Evolutionary conservation across 2,329 filamentous ascomycete genomes (phyloP).

Genomic region (Fusarium clavum): DNA sequence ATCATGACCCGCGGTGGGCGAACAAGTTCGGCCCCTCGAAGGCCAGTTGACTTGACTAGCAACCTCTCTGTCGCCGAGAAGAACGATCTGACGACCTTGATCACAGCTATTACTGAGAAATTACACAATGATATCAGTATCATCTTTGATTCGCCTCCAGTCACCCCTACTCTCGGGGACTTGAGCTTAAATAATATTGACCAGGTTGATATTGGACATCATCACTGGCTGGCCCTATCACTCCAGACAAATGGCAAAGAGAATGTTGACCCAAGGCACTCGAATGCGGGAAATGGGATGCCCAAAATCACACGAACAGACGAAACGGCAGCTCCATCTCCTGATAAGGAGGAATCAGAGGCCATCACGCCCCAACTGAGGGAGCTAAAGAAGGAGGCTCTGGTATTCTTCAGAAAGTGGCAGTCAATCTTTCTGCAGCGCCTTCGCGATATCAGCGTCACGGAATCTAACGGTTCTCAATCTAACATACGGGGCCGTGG

Average conservation of each 20-base stretch:
- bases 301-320: slow-evolving; percentile 24
- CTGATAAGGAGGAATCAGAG: slow-evolving; percentile 50
- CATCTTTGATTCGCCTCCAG: slow-evolving; percentile 62
- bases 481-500: slow-evolving; percentile 51
- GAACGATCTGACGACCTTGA: slow-evolving; percentile 63
- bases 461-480: slow-evolving; percentile 51
- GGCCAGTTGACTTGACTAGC: slow-evolving; percentile 64
- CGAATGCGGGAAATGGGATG: slow-evolving; percentile 12
- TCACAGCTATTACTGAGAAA: slow-evolving; percentile 64
- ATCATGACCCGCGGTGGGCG: slow-evolving; percentile 57
- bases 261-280: slow-evolving; percentile 13
- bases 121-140: slow-evolving; percentile 65
- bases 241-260: slow-evolving; percentile 48
- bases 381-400: slow-evolving; percentile 75
- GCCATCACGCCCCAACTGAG: slow-evolving; percentile 61
- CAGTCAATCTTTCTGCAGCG: slow-evolving; percentile 75
- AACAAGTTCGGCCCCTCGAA: slow-evolving; percentile 52
- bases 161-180: slow-evolving; percentile 48
- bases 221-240: slow-evolving; percentile 53
- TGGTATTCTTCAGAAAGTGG: slow-evolving; percentile 85
- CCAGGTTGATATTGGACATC: slow-evolving; percentile 45
- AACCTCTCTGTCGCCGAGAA: slow-evolving; percentile 62
- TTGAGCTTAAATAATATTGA: slow-evolving; percentile 34
- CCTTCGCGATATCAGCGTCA: slow-evolving; percentile 74
- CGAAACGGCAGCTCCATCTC: slow-evolving; percentile 47